Evolutionary conservation across 805 yeast species (phyloP), one percentile per base, ranked within the genome.

Genomic region (Vanderwaltozyma polyspora): DNA sequence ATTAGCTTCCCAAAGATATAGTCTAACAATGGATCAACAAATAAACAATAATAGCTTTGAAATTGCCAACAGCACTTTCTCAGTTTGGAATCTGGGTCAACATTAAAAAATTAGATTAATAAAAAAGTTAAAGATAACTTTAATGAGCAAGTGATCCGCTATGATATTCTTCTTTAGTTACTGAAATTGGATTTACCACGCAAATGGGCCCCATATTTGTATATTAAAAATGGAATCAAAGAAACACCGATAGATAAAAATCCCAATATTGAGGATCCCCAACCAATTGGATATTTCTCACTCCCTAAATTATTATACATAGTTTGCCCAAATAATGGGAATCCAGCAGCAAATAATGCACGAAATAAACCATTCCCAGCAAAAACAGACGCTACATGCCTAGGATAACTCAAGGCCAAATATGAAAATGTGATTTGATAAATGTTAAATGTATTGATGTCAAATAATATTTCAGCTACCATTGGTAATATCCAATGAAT

Each of bases 321-420:
- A 24, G 72, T 69, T 25, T 63, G 49, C 5, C 81, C 79, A 53
- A 80, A 78, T 33, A 80, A 61, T 27, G 82, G 80, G 62, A 76
- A 76, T 3, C 67, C 70, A 40, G 74, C 72, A 2, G 77, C 81
- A 43, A 68, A 64, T 2, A 55, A 54, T 5, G 72, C 60, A 36
- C 81, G 66, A 40, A 65, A 63, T 18, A 74, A 53, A 26, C 61
- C 69, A 45, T 72, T 74, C 25, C 74, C 71, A 5, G 79, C 79
- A 51, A 69, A 72, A 2, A 70, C 79, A 1, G 79, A 72, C 2
- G 78, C 78, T 40, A 70, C 42, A 48, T 64, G 68, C 35, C 68
- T 55, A 24, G 64, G 67, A 49, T 68, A 74, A 5, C 71, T 60
- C 38, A 59, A 52, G 2, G 68, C 67, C 39, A 75, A 53, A 40